These are phyloP conservation scores for Passiflora organensis DNA, from an alignment of 345 rosid species.

Conservation along the genomic window DNA sequence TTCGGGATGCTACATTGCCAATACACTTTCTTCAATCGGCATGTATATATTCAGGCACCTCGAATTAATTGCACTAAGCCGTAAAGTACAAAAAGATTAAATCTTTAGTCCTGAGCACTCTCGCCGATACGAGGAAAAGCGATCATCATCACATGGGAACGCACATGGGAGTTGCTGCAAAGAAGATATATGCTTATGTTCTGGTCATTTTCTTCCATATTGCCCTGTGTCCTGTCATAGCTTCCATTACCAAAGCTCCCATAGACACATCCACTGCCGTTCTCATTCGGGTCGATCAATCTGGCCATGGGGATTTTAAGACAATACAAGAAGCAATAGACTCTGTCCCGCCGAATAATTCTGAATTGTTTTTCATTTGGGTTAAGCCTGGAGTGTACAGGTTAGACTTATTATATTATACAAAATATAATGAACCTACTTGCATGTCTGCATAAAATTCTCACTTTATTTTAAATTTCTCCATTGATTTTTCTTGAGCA, in stretches of 20 bases:
- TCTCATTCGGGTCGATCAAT: conserved; percentile 58
- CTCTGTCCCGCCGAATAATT: conserved; percentile 47
- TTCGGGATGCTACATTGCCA: conserved; percentile 6
- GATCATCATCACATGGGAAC: too few relatives aligned
- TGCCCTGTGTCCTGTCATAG: conserved; percentile 17
- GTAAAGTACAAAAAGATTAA: too few relatives aligned
- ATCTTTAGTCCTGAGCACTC: conserved; percentile 20
- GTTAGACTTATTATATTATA: conserved; percentile 23
- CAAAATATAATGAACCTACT: conserved; percentile 7
- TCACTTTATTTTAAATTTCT: too few relatives aligned
- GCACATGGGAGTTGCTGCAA: conserved; percentile 28
- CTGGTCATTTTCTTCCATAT: conserved; percentile 16
- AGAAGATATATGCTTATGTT: conserved; percentile 17
- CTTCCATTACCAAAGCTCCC: conserved; percentile 8
- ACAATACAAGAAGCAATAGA: conserved; percentile 70
- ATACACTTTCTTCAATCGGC: conserved; percentile 10
- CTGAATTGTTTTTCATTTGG: conserved; percentile 39
- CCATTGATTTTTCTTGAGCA: conserved; percentile 13
- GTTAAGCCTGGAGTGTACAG: conserved; percentile 71
- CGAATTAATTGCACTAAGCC: conserved; percentile 24
- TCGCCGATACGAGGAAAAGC: conserved; percentile 18
- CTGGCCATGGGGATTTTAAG: conserved; percentile 59
- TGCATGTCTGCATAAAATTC: background rate
- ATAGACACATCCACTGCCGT: conserved; percentile 32
- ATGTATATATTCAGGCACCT: conserved; percentile 9